These are phyloP conservation scores for Funneliformis caledonium DNA, from an alignment of 371 early-diverging fungal species.

Conservation along the genomic window DNA sequence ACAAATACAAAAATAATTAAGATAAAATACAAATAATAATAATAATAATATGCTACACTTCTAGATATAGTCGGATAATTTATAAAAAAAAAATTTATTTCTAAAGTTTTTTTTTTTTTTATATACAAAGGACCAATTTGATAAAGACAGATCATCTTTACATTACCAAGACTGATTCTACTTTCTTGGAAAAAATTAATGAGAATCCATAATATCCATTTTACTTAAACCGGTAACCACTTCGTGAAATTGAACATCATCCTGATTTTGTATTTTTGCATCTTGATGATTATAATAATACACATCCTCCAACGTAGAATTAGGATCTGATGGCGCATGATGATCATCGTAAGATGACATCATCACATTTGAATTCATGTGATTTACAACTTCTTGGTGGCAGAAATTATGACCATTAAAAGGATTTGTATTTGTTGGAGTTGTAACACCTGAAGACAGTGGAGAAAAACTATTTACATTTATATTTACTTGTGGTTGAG, in stretches of 20 bases:
- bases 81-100: too few relatives aligned
- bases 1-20: too few relatives aligned
- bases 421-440: background rate
- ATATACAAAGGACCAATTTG: too few relatives aligned
- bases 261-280: background rate
- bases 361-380: background rate
- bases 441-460: slow-evolving; percentile 18
- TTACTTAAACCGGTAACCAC: background rate
- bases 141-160: too few relatives aligned
- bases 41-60: too few relatives aligned
- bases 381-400: too few relatives aligned
- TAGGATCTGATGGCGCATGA: background rate
- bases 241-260: slow-evolving; percentile 12
- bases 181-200: background rate
- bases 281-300: background rate
- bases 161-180: too few relatives aligned
- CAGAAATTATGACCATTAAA: too few relatives aligned
- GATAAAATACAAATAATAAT: too few relatives aligned
- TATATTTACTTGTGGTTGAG: background rate
- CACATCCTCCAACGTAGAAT: background rate
- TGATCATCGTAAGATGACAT: background rate
- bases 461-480: slow-evolving; percentile 12
- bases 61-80: too few relatives aligned
- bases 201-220: slow-evolving; percentile 3
- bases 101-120: too few relatives aligned